Percentiles rank a stretch among this genome's conserved stretches.
These are phyloP conservation scores for Salvia splendens DNA, from an alignment of 257 asterid genomes.

Conservation along the genomic window DNA sequence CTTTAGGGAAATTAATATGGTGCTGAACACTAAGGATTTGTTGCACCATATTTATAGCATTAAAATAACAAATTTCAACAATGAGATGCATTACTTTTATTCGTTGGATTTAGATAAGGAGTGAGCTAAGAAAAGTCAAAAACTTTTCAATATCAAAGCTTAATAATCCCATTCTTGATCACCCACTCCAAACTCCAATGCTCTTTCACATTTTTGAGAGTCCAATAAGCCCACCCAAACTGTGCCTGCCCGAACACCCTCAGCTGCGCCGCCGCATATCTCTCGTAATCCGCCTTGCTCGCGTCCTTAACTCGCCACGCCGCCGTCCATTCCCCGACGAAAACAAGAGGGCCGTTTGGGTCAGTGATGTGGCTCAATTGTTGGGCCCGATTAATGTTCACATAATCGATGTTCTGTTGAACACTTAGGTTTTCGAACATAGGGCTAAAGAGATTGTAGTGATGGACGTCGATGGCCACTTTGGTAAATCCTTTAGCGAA, in stretches of 20 bases:
- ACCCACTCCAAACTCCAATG: constrained; percentile 74
- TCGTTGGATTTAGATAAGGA: too few relatives aligned
- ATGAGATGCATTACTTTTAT: too few relatives aligned
- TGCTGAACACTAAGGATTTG: too few relatives aligned
- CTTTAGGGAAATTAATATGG: too few relatives aligned
- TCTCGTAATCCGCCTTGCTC: constrained; percentile 53
- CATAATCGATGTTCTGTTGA: constrained; percentile 54
- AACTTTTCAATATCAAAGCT: constrained; percentile 30
- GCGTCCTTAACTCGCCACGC: constrained; percentile 63
- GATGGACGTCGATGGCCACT: constrained; percentile 65
- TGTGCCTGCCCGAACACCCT: constrained; percentile 48
- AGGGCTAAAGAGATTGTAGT: constrained; percentile 52
- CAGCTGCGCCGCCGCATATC: constrained; percentile 55
- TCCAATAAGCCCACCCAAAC: constrained; percentile 88
- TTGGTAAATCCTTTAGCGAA: constrained; percentile 46
- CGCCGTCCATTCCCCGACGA: constrained; percentile 82
- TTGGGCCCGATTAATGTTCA: constrained; percentile 42
- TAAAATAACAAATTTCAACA: too few relatives aligned
- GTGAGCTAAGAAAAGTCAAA: too few relatives aligned
- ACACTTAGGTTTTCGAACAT: constrained; percentile 35
- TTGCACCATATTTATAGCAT: too few relatives aligned
- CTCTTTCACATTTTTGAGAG: constrained; percentile 51
- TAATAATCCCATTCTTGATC: constrained; percentile 65
- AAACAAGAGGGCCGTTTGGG: constrained; percentile 61
- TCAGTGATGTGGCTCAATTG: constrained; percentile 42